Evolutionary conservation across 176 grass and related monocot genomes (phyloP).

Genomic region (Hsuehochloa calcarea): DNA sequence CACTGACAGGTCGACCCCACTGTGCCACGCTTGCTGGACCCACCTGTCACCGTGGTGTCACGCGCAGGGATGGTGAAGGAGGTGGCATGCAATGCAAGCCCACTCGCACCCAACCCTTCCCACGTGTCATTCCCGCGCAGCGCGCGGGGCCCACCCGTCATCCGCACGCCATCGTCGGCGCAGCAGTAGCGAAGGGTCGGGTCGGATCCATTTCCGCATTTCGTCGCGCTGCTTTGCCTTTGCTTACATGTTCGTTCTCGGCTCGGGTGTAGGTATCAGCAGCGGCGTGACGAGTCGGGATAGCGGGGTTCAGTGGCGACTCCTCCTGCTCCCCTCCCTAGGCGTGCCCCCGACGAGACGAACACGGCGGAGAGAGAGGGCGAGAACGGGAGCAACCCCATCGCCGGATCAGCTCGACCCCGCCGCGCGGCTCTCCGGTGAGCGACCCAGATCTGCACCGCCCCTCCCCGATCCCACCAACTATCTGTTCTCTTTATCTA

Average conservation of each 20-base stretch:
- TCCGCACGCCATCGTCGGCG: not conserved
- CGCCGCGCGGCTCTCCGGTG: not conserved
- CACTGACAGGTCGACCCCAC: too few relatives aligned
- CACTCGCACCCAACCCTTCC: too few relatives aligned
- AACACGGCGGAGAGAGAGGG: not conserved
- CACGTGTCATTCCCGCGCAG: not conserved
- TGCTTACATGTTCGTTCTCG: not conserved
- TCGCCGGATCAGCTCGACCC: not conserved
- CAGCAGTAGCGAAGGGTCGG: not conserved
- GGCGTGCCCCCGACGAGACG: not conserved
- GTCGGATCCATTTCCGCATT: not conserved
- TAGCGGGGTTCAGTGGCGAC: too few relatives aligned
- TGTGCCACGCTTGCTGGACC: too few relatives aligned
- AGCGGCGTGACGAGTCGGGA: too few relatives aligned
- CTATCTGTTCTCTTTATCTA: not conserved
- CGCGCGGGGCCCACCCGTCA: not conserved
- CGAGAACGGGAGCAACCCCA: not conserved
- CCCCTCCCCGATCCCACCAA: not conserved
- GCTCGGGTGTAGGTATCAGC: too few relatives aligned
- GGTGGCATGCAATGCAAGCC: not conserved
- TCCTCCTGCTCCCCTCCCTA: not conserved
- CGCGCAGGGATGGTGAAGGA: too few relatives aligned
- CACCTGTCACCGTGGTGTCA: too few relatives aligned
- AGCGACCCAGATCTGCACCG: slow-evolving; percentile 35
- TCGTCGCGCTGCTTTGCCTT: not conserved